Base-by-base conservation (phyloP, 495 filamentous ascomycete genomes). In the Podospora tetraspora region DNA sequence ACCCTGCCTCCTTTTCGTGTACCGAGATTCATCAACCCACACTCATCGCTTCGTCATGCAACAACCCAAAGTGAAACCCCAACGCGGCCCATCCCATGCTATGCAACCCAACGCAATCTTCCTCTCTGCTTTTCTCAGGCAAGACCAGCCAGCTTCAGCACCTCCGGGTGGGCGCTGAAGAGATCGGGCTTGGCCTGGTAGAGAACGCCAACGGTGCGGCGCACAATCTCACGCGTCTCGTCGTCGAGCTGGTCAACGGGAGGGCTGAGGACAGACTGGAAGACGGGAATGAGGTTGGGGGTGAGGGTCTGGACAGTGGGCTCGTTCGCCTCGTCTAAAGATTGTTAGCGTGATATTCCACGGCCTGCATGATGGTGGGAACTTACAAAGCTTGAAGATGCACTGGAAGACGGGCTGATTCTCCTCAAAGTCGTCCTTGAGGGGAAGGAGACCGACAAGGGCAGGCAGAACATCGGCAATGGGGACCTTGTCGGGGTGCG, bases 361-460 rank as follows among this genome's bases (percentile, higher is more conserved):
- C 5, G 7, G 3, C 37, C 19, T 7, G 6, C 5, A n/a, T n/a
- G 16, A 52, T 7, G 37, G 11, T 5, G 37, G 6, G 1, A 52
- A 52, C 43, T 52, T 52, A 52, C 43, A 97, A 66, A 98, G 83
- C 77, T 90, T 87, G 76, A 92, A 88, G 73, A 99, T 86, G 87
- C 92, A 94, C 72, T 89, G 84, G 80, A 89, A 99, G 43, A 98
- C 87, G 12, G 94, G 92, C 69, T 91, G 90, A 81, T 99, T 98
- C 86, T 99, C 95, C 78, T 97, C 93, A 70, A 86, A 98, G 77
- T 99, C 95, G 72, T 97, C 94, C 81, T 91, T 93, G 72, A 98
- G 81, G 27, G 95, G 95, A 59, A 99, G 84, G 13, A 95, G 84
- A 64, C 83, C 84, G 22, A 95, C 86, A 57, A 99, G 83, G 3